Evolutionary conservation across 441 rosid genomes (phyloP).

Genomic region (Pelargonium australe): DNA sequence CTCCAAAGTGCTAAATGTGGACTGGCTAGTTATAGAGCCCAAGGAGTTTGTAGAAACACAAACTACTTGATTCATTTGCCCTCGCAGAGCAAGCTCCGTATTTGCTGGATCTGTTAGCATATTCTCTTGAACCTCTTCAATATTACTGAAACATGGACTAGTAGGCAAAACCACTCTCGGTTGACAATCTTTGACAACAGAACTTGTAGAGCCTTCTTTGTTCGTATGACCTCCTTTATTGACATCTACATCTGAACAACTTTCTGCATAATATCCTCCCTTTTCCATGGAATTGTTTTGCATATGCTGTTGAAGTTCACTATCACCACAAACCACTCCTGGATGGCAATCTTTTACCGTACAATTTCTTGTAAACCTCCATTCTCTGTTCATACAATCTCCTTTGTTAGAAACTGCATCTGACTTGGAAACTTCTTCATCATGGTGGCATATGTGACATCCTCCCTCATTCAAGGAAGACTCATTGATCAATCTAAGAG

Average conservation of each 20-base stretch:
- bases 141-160: conserved; percentile 4
- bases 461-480: conserved; percentile 29
- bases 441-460: conserved; percentile 20
- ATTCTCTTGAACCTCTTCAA: conserved; percentile 41
- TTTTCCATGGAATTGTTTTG: background rate
- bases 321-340: conserved; percentile 14
- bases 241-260: conserved; percentile 1
- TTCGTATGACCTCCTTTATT: background rate
- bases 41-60: conserved; percentile 30
- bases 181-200: conserved; percentile 6
- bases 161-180: conserved; percentile 1
- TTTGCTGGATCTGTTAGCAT: conserved; percentile 20
- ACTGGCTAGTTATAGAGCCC: conserved; percentile 24
- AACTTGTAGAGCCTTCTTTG: conserved; percentile 8
- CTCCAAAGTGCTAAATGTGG: conserved; percentile 33
- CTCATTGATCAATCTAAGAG: conserved; percentile 58
- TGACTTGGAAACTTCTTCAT: conserved; percentile 23
- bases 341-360: conserved; percentile 18
- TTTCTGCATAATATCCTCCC: background rate
- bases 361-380: conserved; percentile 23
- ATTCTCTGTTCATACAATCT: conserved; percentile 19
- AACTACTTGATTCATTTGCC: conserved; percentile 33
- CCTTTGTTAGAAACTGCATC: conserved; percentile 6
- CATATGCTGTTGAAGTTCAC: background rate
- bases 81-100: conserved; percentile 37